Base-by-base conservation (phyloP, 108 stramenopile species). In the Stephanodiscus triporus region DNA sequence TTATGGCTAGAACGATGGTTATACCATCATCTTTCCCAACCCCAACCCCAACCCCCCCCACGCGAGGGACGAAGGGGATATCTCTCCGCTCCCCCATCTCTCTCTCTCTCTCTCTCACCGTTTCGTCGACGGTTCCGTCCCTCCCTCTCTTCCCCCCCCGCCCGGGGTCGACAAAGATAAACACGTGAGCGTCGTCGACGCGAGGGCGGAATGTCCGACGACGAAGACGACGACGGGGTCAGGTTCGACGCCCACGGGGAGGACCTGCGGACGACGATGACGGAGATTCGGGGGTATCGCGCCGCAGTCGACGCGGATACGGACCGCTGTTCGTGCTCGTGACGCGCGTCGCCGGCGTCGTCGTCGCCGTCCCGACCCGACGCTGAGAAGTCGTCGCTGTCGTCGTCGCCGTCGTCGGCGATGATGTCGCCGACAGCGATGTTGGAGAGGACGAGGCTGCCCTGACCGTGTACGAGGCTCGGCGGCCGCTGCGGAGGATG, bases 391-490 rank as follows among this genome's bases (percentile, higher is more conserved):
- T 43, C 20, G 11, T 17, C n/a, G 56, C 6, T 0, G 50, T 34
- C 32, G 24, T 49, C 66, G 22, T 14, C 37, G 13, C 29, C 75
- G 13, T 29, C 63, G n/a, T 54, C 27, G 34, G 69, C 68, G 30
- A 23, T 54, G n/a, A n/a, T n/a, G 22, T 14, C 37, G 13, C 29
- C 75, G 13, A 20, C 63, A 10, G 61, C 27, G 34, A 63, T 68
- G 30, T n/a, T 54, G 20, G 72, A 73, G 20, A 17, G 17, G 76
- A 77, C 60, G 74, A 84, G 24, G 32, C 53, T 93, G 20, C 89
- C 92, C 63, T 90, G 11, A 73, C 76, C 16, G 66, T 93, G 22
- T 90, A 83, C 66, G 78, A 87, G 62, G 63, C 86, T n/a, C n/a
- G n/a, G n/a, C n/a, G n/a, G n/a, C n/a, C n/a, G n/a, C n/a, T n/a